Conservation (phyloP, 2,329 filamentous ascomycete genomes). For the Phaeosphaeriaceae sp. region DNA sequence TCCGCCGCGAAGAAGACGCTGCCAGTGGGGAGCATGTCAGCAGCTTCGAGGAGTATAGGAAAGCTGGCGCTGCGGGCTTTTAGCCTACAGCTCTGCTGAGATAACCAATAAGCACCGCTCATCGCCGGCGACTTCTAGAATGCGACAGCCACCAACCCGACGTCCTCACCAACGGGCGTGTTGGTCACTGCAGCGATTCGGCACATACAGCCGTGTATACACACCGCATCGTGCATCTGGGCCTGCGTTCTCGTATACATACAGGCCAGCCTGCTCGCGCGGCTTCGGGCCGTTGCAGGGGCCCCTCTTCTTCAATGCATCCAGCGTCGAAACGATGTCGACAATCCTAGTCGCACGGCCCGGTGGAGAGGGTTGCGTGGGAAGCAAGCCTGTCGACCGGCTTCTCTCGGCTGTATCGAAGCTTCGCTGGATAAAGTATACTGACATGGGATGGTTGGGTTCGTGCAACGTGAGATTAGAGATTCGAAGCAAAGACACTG, state of each 20-base stretch:
- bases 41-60: constrained; percentile 57
- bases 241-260: neutral
- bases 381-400: neutral
- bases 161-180: neutral
- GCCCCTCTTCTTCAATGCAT: neutral
- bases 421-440: neutral
- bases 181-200: neutral
- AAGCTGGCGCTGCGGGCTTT: constrained; percentile 44
- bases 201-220: neutral
- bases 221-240: constrained; percentile 4
- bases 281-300: constrained; percentile 24
- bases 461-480: neutral
- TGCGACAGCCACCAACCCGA: neutral
- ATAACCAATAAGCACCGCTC: neutral
- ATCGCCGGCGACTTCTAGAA: neutral
- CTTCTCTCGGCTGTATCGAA: neutral
- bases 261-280: constrained; percentile 3
- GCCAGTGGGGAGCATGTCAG: constrained; percentile 29
- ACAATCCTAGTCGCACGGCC: neutral
- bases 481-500: neutral
- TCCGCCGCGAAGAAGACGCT: constrained; percentile 36
- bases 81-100: constrained; percentile 18
- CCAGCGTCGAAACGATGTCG: neutral
- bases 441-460: neutral
- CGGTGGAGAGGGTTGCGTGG: neutral